These are phyloP conservation scores for Diplocarpon rosae DNA, from an alignment of 2,329 filamentous ascomycete genomes.

Conservation along the genomic window DNA sequence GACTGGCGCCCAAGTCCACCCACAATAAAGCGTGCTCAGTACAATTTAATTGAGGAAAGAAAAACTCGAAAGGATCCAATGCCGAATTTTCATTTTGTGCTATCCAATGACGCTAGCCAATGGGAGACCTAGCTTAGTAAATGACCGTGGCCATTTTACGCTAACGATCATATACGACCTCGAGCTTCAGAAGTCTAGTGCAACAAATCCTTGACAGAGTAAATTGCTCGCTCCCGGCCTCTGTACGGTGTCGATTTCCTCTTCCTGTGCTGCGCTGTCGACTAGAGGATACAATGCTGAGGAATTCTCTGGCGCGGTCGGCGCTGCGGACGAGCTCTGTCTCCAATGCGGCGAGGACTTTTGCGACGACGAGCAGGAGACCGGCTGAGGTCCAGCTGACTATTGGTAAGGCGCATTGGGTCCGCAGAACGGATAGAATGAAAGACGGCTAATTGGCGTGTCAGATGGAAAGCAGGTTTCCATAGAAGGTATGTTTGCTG, in stretches of 20 bases:
- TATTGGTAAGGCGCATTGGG: conserved; percentile 54
- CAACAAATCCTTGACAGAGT: conserved; percentile 9
- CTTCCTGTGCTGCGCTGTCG: conserved; percentile 32
- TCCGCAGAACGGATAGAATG: conserved; percentile 4
- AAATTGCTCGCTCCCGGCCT: conserved; percentile 17
- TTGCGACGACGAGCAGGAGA: conserved; percentile 69
- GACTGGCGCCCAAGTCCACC: conserved; percentile 46
- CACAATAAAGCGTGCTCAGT: conserved; percentile 61
- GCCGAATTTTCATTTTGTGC: conserved; percentile 18
- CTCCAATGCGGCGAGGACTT: conserved; percentile 58
- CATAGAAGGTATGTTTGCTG: conserved; percentile 64
- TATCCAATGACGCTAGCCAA: conserved; percentile 12
- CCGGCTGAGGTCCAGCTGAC: conserved; percentile 93
- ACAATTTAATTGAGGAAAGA: conserved; percentile 42
- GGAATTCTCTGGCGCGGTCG: conserved; percentile 57
- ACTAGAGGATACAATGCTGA: conserved; percentile 56
- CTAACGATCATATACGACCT: conserved; percentile 2
- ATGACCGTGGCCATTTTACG: conserved; percentile 4
- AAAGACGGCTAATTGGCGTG: conserved; percentile 26
- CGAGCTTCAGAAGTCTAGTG: conserved; percentile 4
- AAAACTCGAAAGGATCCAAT: conserved; percentile 25
- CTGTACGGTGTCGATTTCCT: conserved; percentile 11
- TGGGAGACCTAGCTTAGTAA: conserved; percentile 19
- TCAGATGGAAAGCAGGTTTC: conserved; percentile 96
- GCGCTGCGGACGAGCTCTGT: conserved; percentile 50